Percentiles rank a stretch among this genome's conserved stretches.
These are phyloP conservation scores for Chamaecrista fasciculata DNA, from an alignment of 306 rosid genomes.

Conservation along the genomic window DNA sequence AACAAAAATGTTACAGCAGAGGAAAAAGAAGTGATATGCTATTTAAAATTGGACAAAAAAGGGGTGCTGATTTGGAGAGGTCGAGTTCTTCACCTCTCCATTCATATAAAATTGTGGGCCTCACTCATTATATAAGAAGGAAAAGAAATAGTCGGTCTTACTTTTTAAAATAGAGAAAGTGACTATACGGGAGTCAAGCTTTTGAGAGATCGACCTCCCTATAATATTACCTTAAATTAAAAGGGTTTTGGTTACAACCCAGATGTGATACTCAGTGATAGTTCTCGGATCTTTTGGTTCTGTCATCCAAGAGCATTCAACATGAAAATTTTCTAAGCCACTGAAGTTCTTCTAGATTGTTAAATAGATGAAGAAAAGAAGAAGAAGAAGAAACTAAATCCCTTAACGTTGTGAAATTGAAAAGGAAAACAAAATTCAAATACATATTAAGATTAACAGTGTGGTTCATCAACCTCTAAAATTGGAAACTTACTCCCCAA, in stretches of 20 bases:
- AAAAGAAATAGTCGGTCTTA: too few relatives aligned
- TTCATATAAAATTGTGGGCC: too few relatives aligned
- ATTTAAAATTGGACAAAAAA: not conserved
- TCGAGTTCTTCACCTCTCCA: too few relatives aligned
- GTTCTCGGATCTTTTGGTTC: too few relatives aligned
- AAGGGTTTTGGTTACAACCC: too few relatives aligned
- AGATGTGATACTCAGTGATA: too few relatives aligned
- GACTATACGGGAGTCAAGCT: too few relatives aligned
- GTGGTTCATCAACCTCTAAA: not conserved
- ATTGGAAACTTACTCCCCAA: not conserved
- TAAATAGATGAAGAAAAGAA: not conserved
- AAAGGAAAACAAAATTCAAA: not conserved
- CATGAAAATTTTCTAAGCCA: constrained; percentile 4
- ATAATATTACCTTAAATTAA: too few relatives aligned
- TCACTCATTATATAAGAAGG: too few relatives aligned
- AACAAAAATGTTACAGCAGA: not conserved
- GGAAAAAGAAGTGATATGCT: not conserved
- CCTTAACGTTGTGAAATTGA: not conserved
- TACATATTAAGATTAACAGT: not conserved
- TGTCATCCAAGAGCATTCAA: not conserved
- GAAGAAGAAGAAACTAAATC: not conserved
- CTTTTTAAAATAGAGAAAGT: too few relatives aligned
- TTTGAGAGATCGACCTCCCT: too few relatives aligned
- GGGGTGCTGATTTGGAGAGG: too few relatives aligned
- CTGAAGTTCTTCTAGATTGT: not conserved